phyloP scores from a whole-genome alignment of 1,139 yeast genomes.

The Yamadazyma friedrichii region DNA sequence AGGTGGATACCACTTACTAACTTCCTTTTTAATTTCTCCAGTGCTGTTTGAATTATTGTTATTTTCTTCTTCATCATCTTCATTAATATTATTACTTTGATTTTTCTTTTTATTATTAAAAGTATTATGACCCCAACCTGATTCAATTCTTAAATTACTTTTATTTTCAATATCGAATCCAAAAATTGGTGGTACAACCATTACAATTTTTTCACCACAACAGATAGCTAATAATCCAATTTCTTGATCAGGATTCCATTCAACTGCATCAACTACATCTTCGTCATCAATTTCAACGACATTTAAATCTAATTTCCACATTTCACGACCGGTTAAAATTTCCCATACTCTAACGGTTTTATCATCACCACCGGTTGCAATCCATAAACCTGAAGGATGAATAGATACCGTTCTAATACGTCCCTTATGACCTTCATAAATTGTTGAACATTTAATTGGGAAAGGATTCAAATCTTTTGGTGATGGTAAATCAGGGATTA shows the following conservation, averaged over 20 bases:
- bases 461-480: constrained; percentile 98
- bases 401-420: constrained; percentile 79
- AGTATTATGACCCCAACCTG: constrained; percentile 91
- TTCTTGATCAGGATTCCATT: constrained; percentile 84
- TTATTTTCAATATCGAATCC: constrained; percentile 84
- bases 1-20: constrained; percentile 86
- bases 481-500: constrained; percentile 94
- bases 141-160: constrained; percentile 76
- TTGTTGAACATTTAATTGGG: constrained; percentile 88
- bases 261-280: constrained; percentile 72
- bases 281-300: constrained; percentile 35
- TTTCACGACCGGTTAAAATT: constrained; percentile 90
- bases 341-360: constrained; percentile 98
- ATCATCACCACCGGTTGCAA: constrained; percentile 98
- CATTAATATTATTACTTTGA: constrained; percentile 41
- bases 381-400: constrained; percentile 90
- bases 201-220: constrained; percentile 76
- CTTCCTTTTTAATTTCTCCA: constrained; percentile 51
- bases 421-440: constrained; percentile 79
- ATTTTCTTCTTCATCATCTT: constrained; percentile 25
- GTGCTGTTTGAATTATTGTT: constrained; percentile 8
- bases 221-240: constrained; percentile 80
- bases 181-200: constrained; percentile 86
- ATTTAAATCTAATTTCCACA: constrained; percentile 61
- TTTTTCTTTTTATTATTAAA: constrained; percentile 51